Conservation (phyloP, 345 rosid species). For the Toxicodendron radicans region DNA sequence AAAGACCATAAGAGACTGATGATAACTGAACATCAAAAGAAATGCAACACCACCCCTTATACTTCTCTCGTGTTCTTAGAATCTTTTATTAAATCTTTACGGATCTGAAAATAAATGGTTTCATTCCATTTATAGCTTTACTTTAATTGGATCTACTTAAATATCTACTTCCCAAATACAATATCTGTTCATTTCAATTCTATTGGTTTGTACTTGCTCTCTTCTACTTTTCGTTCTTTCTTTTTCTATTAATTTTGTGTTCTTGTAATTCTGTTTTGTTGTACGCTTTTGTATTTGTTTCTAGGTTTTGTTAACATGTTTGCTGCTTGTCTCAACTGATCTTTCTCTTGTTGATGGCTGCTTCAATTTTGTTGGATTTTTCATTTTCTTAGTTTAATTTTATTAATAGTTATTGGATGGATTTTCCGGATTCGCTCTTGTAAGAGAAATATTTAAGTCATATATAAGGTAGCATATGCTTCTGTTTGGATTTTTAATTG, state of each 20-base stretch:
- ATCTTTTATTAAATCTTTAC: background rate
- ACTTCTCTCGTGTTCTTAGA: conserved; percentile 11
- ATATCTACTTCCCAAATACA: background rate
- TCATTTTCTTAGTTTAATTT: background rate
- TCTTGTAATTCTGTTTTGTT: background rate
- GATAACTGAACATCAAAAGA: background rate
- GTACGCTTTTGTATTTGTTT: background rate
- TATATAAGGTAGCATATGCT: background rate
- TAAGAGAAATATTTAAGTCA: background rate
- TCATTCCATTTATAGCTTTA: background rate
- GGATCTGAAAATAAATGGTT: conserved; percentile 10
- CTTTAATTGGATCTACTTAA: conserved; percentile 16
- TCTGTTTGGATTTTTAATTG: background rate
- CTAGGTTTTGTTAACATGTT: background rate
- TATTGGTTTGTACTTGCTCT: conserved; percentile 33
- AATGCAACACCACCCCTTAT: background rate
- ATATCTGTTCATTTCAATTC: conserved; percentile 1
- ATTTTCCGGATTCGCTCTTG: background rate
- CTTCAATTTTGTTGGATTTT: background rate
- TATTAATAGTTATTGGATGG: background rate
- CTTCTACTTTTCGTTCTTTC: background rate
- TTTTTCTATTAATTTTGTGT: conserved; percentile 1
- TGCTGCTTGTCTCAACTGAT: background rate
- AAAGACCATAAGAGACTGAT: background rate
- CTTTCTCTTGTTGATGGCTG: background rate